Evolutionary conservation across 2,329 filamentous ascomycete species (phyloP).

Genomic region (Alternaria angustiovoidea): DNA sequence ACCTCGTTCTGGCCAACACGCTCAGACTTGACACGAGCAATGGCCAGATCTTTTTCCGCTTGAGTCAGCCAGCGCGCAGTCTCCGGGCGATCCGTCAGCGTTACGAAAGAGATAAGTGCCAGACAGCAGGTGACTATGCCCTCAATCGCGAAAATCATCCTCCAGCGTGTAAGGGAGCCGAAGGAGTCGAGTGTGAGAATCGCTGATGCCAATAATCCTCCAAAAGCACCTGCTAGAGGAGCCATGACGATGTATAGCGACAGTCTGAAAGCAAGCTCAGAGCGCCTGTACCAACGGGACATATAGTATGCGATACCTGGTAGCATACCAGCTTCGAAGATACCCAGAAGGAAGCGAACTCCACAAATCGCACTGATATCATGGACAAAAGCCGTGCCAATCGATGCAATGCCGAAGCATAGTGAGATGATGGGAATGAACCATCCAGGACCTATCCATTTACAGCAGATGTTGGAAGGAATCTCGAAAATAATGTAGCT

Average conservation of each 20-base stretch:
- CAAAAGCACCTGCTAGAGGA: slow-evolving; percentile 74
- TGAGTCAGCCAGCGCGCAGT: slow-evolving; percentile 71
- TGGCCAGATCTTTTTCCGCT: slow-evolving; percentile 72
- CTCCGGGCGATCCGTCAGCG: slow-evolving; percentile 72
- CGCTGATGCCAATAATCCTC: slow-evolving; percentile 68
- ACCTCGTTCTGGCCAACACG: slow-evolving; percentile 69
- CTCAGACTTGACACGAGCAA: slow-evolving; percentile 73
- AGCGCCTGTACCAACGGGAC: slow-evolving; percentile 74
- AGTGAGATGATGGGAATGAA: slow-evolving; percentile 71
- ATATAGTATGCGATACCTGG: slow-evolving; percentile 79
- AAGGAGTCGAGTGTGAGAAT: slow-evolving; percentile 70
- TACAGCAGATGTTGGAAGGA: slow-evolving; percentile 72
- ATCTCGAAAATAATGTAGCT: slow-evolving; percentile 70
- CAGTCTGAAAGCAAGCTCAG: slow-evolving; percentile 72
- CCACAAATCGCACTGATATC: slow-evolving; percentile 62
- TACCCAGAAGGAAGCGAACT: slow-evolving; percentile 70
- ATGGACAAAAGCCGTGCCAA: slow-evolving; percentile 72
- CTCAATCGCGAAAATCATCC: slow-evolving; percentile 78
- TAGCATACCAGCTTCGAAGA: slow-evolving; percentile 78
- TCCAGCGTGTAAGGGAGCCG: slow-evolving; percentile 66
- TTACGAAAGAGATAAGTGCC: slow-evolving; percentile 68
- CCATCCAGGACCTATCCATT: slow-evolving; percentile 75
- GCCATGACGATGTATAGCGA: slow-evolving; percentile 75
- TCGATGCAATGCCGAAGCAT: slow-evolving; percentile 68
- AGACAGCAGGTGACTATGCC: slow-evolving; percentile 69